Evolutionary conservation across 2,329 filamentous ascomycete species (phyloP).

Genomic region (Ilyonectria destructans): DNA sequence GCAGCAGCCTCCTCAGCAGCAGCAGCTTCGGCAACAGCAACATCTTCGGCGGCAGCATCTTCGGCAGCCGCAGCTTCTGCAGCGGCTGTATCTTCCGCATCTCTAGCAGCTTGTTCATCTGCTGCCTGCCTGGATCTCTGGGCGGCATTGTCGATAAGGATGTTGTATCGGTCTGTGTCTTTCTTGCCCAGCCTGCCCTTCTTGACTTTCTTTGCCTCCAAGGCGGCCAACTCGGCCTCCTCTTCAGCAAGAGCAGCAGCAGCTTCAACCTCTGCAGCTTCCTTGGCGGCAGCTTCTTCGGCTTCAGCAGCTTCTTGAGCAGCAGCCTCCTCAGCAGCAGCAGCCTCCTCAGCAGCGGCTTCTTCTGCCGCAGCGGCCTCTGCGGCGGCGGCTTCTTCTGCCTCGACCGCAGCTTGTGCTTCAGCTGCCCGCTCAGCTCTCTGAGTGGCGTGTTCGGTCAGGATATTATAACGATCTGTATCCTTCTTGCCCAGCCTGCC

Average conservation of each 20-base stretch:
- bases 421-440: conserved; percentile 60
- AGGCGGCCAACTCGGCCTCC: conserved; percentile 58
- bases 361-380: conserved; percentile 37
- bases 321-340: conserved; percentile 32
- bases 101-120: conserved; percentile 44
- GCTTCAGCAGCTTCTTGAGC: conserved; percentile 38
- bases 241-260: conserved; percentile 39
- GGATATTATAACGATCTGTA: conserved; percentile 60
- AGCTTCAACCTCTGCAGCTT: conserved; percentile 28
- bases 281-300: conserved; percentile 27
- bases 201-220: conserved; percentile 66
- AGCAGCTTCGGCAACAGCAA: conserved; percentile 17
- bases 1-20: conserved; percentile 26
- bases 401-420: conserved; percentile 44
- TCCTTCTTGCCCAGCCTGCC: conserved; percentile 63
- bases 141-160: conserved; percentile 54
- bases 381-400: conserved; percentile 49
- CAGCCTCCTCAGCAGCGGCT: conserved; percentile 50
- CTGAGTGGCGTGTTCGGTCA: conserved; percentile 54
- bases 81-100: conserved; percentile 25
- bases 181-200: conserved; percentile 64
- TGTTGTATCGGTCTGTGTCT: conserved; percentile 62
- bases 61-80: conserved; percentile 45
- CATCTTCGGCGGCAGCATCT: conserved; percentile 25
- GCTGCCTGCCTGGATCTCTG: conserved; percentile 56